Base-by-base conservation (phyloP, 1,284 basidiomycete genomes). In the Ustilago cynodontis region DNA sequence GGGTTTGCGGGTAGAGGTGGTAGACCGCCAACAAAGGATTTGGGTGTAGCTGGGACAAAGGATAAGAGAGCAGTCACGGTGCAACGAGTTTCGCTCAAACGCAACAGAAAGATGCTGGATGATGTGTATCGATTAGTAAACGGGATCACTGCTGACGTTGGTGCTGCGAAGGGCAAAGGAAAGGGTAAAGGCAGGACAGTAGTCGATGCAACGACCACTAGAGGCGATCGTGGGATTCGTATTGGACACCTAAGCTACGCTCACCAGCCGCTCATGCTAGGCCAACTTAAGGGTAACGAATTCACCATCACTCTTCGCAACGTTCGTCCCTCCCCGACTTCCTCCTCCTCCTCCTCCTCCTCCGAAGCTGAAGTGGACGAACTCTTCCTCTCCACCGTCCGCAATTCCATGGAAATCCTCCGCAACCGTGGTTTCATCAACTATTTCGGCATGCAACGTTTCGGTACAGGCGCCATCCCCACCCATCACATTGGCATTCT, bases 381-480 rank as follows among this genome's bases (percentile, higher is more conserved):
- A 7, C 16, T 14, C 0, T 76, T 77, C 39, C 47, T 65, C 16
- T 26, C 63, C 43, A 90, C 90, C 0, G 88, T 98, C 51, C 91
- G 94, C 76, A 88, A 89, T 64, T 92, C 93, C 0, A 90, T 99
- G 89, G 88, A 89, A n/a, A 92, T 90, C 2, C 89, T 99, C 60
- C 93, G 94, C 85, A 88, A 89, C 53, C 91, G 90, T 61, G 97
- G 97, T 0, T 98, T 98, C 86, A 93, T 99, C 86, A 99, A 99
- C 86, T 99, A 98, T 85, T 99, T 97, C 85, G 96, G 95, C 43
- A 98, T 99, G 96, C 97, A 99, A 86, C 92, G 97, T 18, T 99
- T 99, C 86, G 97, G 97, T 33, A 99, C 96, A 1, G 94, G 96
- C 8, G 91, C 94, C 13, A 92, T 99, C 29, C 94, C 96, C 1